A percentile compares a stretch with the other conserved stretches of the same genome.
These are phyloP conservation scores for Candida sojae DNA, from an alignment of 1,139 yeast species.

Conservation along the genomic window DNA sequence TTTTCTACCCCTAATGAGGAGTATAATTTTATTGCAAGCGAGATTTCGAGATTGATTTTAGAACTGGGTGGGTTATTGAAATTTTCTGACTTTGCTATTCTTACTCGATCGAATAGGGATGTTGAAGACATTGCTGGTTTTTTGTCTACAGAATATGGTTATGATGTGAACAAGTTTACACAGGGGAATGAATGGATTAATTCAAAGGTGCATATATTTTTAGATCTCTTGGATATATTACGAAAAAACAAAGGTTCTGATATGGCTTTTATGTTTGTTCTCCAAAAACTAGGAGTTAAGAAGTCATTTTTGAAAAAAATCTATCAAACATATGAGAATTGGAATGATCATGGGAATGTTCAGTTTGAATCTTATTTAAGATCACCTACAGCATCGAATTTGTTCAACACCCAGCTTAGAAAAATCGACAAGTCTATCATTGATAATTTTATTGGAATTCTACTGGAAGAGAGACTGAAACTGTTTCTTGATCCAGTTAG, in stretches of 20 bases:
- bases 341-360: conserved; percentile 8
- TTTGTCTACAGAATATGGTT: conserved; percentile 39
- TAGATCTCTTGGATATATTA: conserved; percentile 51
- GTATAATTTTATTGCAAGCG: conserved; percentile 18
- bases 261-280: conserved; percentile 31
- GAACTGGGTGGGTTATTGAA: conserved; percentile 46
- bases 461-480: conserved; percentile 16
- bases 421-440: not conserved
- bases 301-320: conserved; percentile 1
- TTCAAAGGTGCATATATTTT: conserved; percentile 48
- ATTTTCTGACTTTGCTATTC: conserved; percentile 55
- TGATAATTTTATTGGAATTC: conserved; percentile 13
- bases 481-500: conserved; percentile 15
- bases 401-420: conserved; percentile 3
- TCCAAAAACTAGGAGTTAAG: conserved; percentile 20
- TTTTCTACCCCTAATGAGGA: conserved; percentile 35
- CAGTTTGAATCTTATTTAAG: conserved; percentile 19
- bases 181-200: conserved; percentile 56
- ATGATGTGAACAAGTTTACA: conserved; percentile 45
- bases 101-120: conserved; percentile 58
- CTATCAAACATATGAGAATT: conserved; percentile 3
- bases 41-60: conserved; percentile 7
- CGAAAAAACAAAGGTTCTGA: conserved; percentile 33
- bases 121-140: conserved; percentile 43
- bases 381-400: not conserved